Evolutionary conservation across 768 basidiomycete species (phyloP).

Genomic region (Chalciporus sphaerocephalus): DNA sequence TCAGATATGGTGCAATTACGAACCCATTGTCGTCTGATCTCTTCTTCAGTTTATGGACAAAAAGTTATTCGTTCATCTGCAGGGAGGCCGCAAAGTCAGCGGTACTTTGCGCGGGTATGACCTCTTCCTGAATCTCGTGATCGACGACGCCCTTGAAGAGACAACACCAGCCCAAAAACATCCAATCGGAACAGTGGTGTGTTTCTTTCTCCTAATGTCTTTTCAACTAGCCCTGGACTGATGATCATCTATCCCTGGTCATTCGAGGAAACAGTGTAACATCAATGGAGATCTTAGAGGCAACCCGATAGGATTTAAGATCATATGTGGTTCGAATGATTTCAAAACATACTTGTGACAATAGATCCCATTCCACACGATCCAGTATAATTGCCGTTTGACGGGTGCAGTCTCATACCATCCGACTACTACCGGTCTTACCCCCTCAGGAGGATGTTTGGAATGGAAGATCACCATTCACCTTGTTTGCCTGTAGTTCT

Average conservation of each 20-base stretch:
- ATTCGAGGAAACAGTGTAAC: conserved; percentile 96
- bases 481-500: background rate
- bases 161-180: conserved; percentile 84
- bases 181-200: conserved; percentile 87
- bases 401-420: background rate
- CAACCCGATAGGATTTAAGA: conserved; percentile 36
- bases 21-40: background rate
- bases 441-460: background rate
- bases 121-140: conserved; percentile 96
- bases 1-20: conserved; percentile 28
- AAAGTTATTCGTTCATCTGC: conserved; percentile 88
- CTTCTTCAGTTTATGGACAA: conserved; percentile 92
- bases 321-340: background rate
- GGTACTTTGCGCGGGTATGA: conserved; percentile 95
- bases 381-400: conserved; percentile 7
- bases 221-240: conserved; percentile 5
- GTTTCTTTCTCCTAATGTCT: conserved; percentile 29
- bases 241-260: conserved; percentile 64
- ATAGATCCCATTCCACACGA: conserved; percentile 2
- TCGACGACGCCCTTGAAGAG: conserved; percentile 95
- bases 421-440: background rate
- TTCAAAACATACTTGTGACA: conserved; percentile 3
- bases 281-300: conserved; percentile 86
- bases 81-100: conserved; percentile 93
- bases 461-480: background rate